A percentile compares a stretch with the other conserved stretches of the same genome.
Evolutionary conservation across 1,284 basidiomycete genomes (phyloP).

Genomic region (Ceratobasidium theobromae): DNA sequence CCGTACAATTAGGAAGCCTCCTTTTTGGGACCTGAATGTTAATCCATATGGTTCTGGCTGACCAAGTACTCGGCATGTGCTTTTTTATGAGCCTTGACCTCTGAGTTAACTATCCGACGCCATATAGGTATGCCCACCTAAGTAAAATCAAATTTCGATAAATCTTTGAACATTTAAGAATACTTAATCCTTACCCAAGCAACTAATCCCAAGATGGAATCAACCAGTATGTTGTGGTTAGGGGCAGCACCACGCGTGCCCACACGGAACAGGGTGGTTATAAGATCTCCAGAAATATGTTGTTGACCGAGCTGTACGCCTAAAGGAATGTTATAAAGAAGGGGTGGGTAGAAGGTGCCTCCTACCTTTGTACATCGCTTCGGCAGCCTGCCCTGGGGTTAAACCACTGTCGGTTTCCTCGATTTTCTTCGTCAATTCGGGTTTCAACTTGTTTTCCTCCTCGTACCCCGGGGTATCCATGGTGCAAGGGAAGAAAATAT

Average conservation of each 20-base stretch:
- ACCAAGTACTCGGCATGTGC: constrained; percentile 34
- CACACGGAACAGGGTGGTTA: constrained; percentile 68
- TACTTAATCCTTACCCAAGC: constrained; percentile 48
- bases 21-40: too few species aligned
- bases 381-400: constrained; percentile 68
- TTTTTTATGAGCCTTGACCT: constrained; percentile 31
- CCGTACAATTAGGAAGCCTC: too few species aligned
- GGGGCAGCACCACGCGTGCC: constrained; percentile 70
- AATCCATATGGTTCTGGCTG: constrained; percentile 23
- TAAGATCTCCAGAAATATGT: constrained; percentile 75
- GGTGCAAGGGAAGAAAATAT: constrained; percentile 85
- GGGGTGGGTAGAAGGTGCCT: constrained; percentile 3
- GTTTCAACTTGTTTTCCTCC: constrained; percentile 81
- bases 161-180: not conserved
- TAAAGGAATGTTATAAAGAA: constrained; percentile 38
- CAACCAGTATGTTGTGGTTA: constrained; percentile 59
- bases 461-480: constrained; percentile 82
- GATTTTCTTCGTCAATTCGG: constrained; percentile 74
- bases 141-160: not conserved
- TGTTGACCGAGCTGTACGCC: constrained; percentile 72
- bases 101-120: constrained; percentile 38
- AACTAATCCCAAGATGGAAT: constrained; percentile 52
- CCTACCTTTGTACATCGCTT: constrained; percentile 63
- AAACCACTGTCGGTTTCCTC: constrained; percentile 75
- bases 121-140: constrained; percentile 48